Conservation (phyloP, 768 basidiomycete species). For the Russula earlei region DNA sequence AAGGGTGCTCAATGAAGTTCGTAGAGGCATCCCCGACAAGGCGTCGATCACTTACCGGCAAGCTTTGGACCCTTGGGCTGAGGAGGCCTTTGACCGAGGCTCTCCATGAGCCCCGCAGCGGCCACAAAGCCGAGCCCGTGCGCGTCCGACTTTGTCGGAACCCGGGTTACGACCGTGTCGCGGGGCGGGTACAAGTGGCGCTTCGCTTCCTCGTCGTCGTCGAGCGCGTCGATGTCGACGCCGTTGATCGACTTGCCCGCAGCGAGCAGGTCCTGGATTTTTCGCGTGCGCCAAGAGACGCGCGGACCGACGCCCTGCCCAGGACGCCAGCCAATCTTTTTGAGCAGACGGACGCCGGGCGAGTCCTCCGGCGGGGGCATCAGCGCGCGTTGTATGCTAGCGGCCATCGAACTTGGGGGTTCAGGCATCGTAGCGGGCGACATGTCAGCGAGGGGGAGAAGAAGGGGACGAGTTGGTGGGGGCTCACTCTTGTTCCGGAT, state of each 20-base stretch:
- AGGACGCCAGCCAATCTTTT: constrained; percentile 91
- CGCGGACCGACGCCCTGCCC: constrained; percentile 94
- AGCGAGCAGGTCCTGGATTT: constrained; percentile 53
- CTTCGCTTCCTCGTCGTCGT: constrained; percentile 67
- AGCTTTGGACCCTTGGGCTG: constrained; percentile 40
- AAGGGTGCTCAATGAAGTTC: neutral
- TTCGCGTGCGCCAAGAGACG: constrained; percentile 65
- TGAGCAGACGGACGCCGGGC: constrained; percentile 74
- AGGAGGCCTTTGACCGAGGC: constrained; percentile 33
- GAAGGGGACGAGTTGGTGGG: neutral
- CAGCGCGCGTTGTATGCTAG: constrained; percentile 54
- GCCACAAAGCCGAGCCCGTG: constrained; percentile 80
- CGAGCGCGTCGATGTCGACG: constrained; percentile 27
- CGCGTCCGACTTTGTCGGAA: constrained; percentile 61
- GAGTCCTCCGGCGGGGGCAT: constrained; percentile 71
- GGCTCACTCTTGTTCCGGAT: constrained; percentile 45
- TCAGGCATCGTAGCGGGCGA: no score
- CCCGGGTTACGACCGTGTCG: constrained; percentile 57
- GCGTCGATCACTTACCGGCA: constrained; percentile 42
- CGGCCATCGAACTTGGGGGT: constrained; percentile 47
- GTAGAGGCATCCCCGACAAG: neutral
- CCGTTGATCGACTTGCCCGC: constrained; percentile 27
- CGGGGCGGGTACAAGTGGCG: constrained; percentile 83
- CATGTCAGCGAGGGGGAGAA: neutral
- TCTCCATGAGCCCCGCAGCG: constrained; percentile 52